Evolutionary conservation across 495 filamentous ascomycete species (phyloP).

Genomic region (Penicillium crystallinum): DNA sequence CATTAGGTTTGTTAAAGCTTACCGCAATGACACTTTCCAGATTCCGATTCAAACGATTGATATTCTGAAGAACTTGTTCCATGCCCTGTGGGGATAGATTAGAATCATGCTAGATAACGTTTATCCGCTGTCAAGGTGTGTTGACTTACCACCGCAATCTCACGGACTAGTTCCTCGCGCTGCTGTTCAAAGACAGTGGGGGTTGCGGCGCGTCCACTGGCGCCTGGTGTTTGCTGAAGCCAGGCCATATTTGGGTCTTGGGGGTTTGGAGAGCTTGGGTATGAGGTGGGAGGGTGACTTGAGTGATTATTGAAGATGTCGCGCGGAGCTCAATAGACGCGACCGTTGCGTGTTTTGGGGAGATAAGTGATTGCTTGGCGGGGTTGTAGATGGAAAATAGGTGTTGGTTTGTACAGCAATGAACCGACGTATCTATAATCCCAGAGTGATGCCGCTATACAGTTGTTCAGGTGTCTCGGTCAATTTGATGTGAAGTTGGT

Average conservation of each 20-base stretch:
- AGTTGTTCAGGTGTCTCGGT: neutral
- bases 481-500: neutral
- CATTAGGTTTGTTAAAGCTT: slow-evolving; percentile 15
- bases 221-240: slow-evolving; percentile 22
- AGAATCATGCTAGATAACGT: neutral
- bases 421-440: neutral
- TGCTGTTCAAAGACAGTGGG: slow-evolving; percentile 70
- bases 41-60: slow-evolving; percentile 90
- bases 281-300: neutral
- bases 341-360: neutral
- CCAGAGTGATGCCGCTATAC: too few species aligned
- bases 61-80: slow-evolving; percentile 90
- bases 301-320: neutral
- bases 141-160: slow-evolving; percentile 66
- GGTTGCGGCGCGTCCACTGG: slow-evolving; percentile 26
- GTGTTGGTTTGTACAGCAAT: too few species aligned
- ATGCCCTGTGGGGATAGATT: slow-evolving; percentile 58
- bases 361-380: neutral
- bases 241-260: slow-evolving; percentile 15
- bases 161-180: slow-evolving; percentile 66
- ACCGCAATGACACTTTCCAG: slow-evolving; percentile 90
- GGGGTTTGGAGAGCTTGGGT: neutral
- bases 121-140: neutral
- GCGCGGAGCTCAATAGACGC: neutral
- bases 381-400: too few species aligned